A percentile compares a stretch with the other conserved stretches of the same genome.
These are phyloP conservation scores for Colletotrichum kahawae DNA, from an alignment of 2,329 filamentous ascomycete species.

Conservation along the genomic window DNA sequence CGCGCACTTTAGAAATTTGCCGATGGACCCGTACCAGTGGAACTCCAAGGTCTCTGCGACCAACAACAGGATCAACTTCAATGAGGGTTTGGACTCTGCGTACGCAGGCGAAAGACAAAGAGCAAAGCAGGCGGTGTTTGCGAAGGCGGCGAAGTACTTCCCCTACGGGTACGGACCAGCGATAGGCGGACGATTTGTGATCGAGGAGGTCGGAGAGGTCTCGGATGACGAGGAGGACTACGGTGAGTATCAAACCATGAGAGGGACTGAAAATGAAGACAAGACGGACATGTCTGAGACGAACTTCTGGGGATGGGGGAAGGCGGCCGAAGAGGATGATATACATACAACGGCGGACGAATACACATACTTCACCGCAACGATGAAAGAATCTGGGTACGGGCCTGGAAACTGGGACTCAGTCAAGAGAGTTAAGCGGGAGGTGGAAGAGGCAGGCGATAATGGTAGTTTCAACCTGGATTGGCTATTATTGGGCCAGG, in stretches of 20 bases:
- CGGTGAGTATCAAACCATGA: constrained; percentile 42
- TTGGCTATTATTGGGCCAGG: background rate
- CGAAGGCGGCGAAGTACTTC: constrained; percentile 49
- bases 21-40: constrained; percentile 25
- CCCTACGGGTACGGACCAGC: constrained; percentile 51
- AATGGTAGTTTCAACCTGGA: background rate
- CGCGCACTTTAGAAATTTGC: constrained; percentile 22
- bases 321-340: background rate
- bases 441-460: background rate
- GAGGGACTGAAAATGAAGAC: background rate
- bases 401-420: background rate
- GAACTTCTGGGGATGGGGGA: constrained; percentile 23
- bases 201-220: constrained; percentile 49
- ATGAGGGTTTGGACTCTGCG: constrained; percentile 8
- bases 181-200: constrained; percentile 44
- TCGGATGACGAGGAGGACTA: constrained; percentile 48
- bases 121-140: constrained; percentile 40
- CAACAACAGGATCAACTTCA: constrained; percentile 22
- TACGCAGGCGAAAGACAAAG: constrained; percentile 39
- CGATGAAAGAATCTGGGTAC: background rate
- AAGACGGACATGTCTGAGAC: background rate
- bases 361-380: background rate
- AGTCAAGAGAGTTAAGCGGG: background rate
- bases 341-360: background rate
- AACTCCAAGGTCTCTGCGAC: background rate